Conservation (phyloP, 2,329 filamentous ascomycete species). For the Didymella segeticola region DNA sequence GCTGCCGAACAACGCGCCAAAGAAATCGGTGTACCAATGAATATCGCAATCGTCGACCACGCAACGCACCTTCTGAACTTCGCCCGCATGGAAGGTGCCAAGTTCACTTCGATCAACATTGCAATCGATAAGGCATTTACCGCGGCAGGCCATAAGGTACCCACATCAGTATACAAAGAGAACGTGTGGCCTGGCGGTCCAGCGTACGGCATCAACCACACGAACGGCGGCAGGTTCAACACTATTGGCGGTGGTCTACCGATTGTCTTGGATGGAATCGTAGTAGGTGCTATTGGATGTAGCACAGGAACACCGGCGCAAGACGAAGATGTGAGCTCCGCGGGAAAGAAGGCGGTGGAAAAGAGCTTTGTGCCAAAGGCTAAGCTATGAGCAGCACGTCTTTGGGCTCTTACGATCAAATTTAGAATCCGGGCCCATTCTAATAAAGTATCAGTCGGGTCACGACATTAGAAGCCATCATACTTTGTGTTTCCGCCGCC, state of each 20-base stretch:
- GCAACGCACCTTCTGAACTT: constrained; percentile 56
- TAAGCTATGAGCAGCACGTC: constrained; percentile 43
- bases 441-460: too few species aligned
- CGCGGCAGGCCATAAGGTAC: constrained; percentile 60
- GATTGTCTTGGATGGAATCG: constrained; percentile 55
- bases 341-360: constrained; percentile 58
- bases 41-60: constrained; percentile 58
- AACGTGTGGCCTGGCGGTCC: constrained; percentile 60
- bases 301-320: constrained; percentile 62
- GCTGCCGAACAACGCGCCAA: constrained; percentile 47
- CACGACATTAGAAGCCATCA: too few species aligned
- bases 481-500: too few species aligned
- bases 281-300: constrained; percentile 62
- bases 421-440: too few species aligned
- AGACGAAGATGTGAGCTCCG: constrained; percentile 61
- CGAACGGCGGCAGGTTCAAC: constrained; percentile 61
- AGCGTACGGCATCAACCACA: constrained; percentile 60
- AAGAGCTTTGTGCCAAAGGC: constrained; percentile 46
- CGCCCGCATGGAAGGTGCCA: constrained; percentile 55
- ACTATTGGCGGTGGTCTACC: constrained; percentile 63
- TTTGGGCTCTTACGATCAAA: too few species aligned
- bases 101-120: constrained; percentile 63
- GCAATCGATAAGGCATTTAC: constrained; percentile 69
- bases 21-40: constrained; percentile 53
- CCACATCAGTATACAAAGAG: constrained; percentile 61